phyloP scores from a whole-genome alignment of 805 yeast genomes.

The Candida ulmi region DNA sequence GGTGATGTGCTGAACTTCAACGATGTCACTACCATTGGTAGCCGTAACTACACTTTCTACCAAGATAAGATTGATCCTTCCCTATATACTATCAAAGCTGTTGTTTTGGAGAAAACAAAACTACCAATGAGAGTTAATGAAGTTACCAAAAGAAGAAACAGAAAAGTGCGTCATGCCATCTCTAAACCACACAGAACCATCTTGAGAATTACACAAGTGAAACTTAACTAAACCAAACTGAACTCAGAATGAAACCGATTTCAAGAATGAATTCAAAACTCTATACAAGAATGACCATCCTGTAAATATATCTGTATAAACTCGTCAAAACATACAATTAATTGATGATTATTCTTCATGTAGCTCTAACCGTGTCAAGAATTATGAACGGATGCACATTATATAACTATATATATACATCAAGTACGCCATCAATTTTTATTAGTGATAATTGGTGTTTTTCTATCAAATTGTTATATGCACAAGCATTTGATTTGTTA shows the following conservation, averaged over 20 bases:
- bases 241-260: neutral
- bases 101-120: slow-evolving; percentile 81
- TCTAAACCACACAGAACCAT: slow-evolving; percentile 73
- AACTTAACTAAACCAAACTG: slow-evolving; percentile 31
- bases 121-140: slow-evolving; percentile 70
- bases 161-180: slow-evolving; percentile 62
- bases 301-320: too few relatives aligned
- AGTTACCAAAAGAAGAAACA: slow-evolving; percentile 73
- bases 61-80: slow-evolving; percentile 49
- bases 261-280: neutral
- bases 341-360: too few relatives aligned
- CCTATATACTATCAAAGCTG: slow-evolving; percentile 60
- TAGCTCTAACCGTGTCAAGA: too few relatives aligned
- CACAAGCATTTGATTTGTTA: too few relatives aligned
- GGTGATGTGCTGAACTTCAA: slow-evolving; percentile 78
- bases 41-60: slow-evolving; percentile 70
- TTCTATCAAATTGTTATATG: too few relatives aligned
- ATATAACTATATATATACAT: too few relatives aligned
- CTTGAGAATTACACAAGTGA: slow-evolving; percentile 68
- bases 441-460: too few relatives aligned
- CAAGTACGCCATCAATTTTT: too few relatives aligned
- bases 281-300: too few relatives aligned
- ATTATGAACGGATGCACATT: too few relatives aligned
- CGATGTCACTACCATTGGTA: slow-evolving; percentile 78
- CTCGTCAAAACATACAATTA: too few relatives aligned